Evolutionary conservation across 108 stramenopile genomes (phyloP), one percentile per base, ranked within the genome.

Genomic region (Thalassiosira profunda): DNA sequence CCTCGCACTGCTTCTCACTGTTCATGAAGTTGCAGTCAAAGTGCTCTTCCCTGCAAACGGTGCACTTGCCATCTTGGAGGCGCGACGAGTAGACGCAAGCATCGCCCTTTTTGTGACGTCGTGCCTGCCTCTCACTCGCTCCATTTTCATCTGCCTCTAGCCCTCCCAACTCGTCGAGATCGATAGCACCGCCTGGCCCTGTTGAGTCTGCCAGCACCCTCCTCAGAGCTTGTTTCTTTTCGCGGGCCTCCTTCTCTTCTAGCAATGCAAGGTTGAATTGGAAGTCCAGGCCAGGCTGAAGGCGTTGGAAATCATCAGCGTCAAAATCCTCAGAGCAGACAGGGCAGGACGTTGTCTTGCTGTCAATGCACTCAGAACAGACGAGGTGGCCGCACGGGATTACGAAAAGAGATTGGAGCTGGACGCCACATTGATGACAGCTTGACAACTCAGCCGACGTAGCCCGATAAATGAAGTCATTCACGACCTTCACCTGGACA

Each of bases 281-380:
- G 34, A 68, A 77, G 23, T 67, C 43, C 37, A 74, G 63, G 21
- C 93, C 93, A 0, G 93, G 93, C 60, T 94, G 93, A 5, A 94
- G 77, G 9, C 70, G 47, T 53, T 95, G 94, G 67, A 96, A 90
- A 10, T 86, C 72, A 73, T 96, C 90, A 15, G 87, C 77, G 62
- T 93, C 89, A 70, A 90, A 96, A 3, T 28, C 24, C 35, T 63
- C 51, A 2, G 72, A 59, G 38, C 95, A 96, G 18, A 73, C 52
- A 1, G 75, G 69, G 40, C 88, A 90, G 1, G 58, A 56, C 11
- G 35, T 70, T 10, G 74, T 76, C 44, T 66, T n/a, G 36, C 65
- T 76, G 70, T 82, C 40, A 20, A 88, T 71, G 58, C 95, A 96
- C 56, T 96, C 95, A n/a, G 95, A 81, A 72, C 95, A 96, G 23